Conservation (phyloP, 2,329 filamentous ascomycete genomes). For the Tympanopsis confertula region DNA sequence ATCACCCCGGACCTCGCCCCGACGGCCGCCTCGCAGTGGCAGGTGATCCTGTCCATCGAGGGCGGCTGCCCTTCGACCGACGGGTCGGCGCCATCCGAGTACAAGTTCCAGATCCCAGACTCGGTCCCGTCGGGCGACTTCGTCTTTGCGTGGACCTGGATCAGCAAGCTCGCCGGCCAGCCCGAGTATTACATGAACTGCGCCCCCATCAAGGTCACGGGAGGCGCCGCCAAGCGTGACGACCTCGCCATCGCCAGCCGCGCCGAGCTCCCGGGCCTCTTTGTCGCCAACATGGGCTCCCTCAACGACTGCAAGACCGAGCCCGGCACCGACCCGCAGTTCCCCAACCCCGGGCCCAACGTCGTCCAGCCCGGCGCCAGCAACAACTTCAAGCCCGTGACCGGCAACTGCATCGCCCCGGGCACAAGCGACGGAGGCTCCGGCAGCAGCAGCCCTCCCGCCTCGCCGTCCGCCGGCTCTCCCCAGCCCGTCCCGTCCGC, state of each 20-base stretch:
- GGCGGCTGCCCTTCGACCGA: slow-evolving; percentile 52
- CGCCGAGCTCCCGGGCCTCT: slow-evolving; percentile 49
- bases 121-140: slow-evolving; percentile 50
- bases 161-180: slow-evolving; percentile 57
- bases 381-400: slow-evolving; percentile 16
- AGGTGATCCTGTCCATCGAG: slow-evolving; percentile 59
- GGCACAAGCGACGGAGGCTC: slow-evolving; percentile 11
- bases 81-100: slow-evolving; percentile 26
- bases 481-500: too few relatives aligned
- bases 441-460: neutral
- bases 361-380: slow-evolving; percentile 25
- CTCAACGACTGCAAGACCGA: slow-evolving; percentile 39
- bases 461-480: neutral
- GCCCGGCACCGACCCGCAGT: slow-evolving; percentile 39
- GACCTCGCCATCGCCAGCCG: slow-evolving; percentile 28
- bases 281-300: slow-evolving; percentile 49
- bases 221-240: slow-evolving; percentile 11
- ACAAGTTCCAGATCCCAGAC: slow-evolving; percentile 47
- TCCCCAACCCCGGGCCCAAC: slow-evolving; percentile 49
- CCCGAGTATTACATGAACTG: slow-evolving; percentile 74
- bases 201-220: slow-evolving; percentile 46
- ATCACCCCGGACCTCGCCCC: slow-evolving; percentile 51
- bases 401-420: slow-evolving; percentile 14
- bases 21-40: slow-evolving; percentile 44
- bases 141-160: slow-evolving; percentile 65